These are phyloP conservation scores for Emericellopsis atlantica DNA, from an alignment of 2,329 filamentous ascomycete species.

Conservation along the genomic window DNA sequence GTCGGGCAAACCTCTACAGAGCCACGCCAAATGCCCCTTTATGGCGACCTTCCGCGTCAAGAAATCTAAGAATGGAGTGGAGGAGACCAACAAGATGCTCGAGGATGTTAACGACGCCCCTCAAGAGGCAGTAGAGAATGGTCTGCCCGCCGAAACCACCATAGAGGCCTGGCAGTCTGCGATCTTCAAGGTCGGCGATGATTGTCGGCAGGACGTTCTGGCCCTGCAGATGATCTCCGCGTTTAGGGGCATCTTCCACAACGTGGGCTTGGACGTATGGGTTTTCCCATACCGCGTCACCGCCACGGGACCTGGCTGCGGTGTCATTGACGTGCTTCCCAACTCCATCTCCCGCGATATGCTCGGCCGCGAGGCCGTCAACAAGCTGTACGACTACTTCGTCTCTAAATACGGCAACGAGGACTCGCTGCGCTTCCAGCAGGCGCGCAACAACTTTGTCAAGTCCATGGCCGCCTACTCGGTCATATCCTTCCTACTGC, in stretches of 20 bases:
- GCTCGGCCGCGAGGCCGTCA: slow-evolving; percentile 95
- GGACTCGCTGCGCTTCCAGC: slow-evolving; percentile 87
- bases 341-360: slow-evolving; percentile 98
- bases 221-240: slow-evolving; percentile 96
- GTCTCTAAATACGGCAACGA: slow-evolving; percentile 94
- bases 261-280: slow-evolving; percentile 87
- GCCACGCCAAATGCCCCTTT: slow-evolving; percentile 94
- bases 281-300: slow-evolving; percentile 97
- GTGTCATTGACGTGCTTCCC: slow-evolving; percentile 94
- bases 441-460: slow-evolving; percentile 92
- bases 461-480: slow-evolving; percentile 99
- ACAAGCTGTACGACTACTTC: slow-evolving; percentile 97
- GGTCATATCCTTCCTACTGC: slow-evolving; percentile 88
- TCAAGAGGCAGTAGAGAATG: slow-evolving; percentile 11
- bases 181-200: slow-evolving; percentile 99
- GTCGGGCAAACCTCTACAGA: slow-evolving; percentile 93
- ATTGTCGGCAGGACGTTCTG: slow-evolving; percentile 93
- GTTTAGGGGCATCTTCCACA: slow-evolving; percentile 94
- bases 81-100: slow-evolving; percentile 38
- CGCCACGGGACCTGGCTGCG: slow-evolving; percentile 90
- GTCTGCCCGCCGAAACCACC: slow-evolving; percentile 29
- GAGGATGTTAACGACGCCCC: slow-evolving; percentile 21
- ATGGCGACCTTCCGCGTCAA: slow-evolving; percentile 98
- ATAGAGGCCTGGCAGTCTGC: slow-evolving; percentile 98
- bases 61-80: slow-evolving; percentile 51